Evolutionary conservation across 345 rosid genomes (phyloP).

Genomic region (Syzygium aromaticum): DNA sequence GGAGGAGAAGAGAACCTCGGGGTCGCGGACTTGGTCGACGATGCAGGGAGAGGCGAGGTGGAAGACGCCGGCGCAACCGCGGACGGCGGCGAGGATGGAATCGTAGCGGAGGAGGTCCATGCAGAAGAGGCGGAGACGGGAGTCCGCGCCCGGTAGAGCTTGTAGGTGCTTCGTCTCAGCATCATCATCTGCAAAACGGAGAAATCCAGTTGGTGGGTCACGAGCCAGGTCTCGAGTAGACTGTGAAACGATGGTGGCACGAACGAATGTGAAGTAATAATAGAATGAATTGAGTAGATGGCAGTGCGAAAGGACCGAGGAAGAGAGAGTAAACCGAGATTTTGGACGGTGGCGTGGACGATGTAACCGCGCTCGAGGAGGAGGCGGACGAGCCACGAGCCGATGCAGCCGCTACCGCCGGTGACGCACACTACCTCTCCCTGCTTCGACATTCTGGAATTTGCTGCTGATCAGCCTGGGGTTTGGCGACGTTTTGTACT

Average conservation of each 20-base stretch:
- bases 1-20: slow-evolving; percentile 35
- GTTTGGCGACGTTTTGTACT: not conserved
- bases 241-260: not conserved
- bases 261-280: not conserved
- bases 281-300: not conserved
- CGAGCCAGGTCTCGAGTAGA: not conserved
- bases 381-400: slow-evolving; percentile 74
- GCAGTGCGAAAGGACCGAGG: not conserved
- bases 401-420: slow-evolving; percentile 92
- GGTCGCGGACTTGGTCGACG: slow-evolving; percentile 64
- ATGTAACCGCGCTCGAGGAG: slow-evolving; percentile 77
- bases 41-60: slow-evolving; percentile 93
- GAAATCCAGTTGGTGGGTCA: not conserved
- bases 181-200: slow-evolving; percentile 32
- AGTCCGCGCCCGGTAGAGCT: slow-evolving; percentile 67
- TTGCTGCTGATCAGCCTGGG: not conserved
- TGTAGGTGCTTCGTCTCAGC: slow-evolving; percentile 68
- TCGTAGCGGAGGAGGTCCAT: slow-evolving; percentile 80
- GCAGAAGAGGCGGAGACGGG: slow-evolving; percentile 75
- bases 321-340: slow-evolving; percentile 39
- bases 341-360: slow-evolving; percentile 76
- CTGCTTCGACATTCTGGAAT: slow-evolving; percentile 19
- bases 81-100: slow-evolving; percentile 49
- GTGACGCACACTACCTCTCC: slow-evolving; percentile 73
- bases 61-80: slow-evolving; percentile 73